Conservation (phyloP, 148 eudicot species). For the Rhododendron kiyosumense region DNA sequence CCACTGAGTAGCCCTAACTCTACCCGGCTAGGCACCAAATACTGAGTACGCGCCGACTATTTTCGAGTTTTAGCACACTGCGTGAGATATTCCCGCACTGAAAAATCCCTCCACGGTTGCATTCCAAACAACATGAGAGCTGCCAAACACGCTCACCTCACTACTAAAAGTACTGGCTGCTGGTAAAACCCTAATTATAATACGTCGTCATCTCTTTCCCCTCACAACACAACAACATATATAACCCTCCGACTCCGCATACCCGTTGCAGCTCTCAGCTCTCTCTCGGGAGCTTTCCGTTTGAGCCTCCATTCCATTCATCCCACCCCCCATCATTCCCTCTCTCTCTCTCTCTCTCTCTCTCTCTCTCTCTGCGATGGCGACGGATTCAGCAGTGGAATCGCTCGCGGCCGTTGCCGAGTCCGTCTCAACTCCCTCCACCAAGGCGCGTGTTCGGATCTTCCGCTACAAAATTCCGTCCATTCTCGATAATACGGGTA, state of each 20-base stretch:
- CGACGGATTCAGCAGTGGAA: constrained; percentile 40
- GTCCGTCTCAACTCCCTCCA: constrained; percentile 44
- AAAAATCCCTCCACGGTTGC: too few species aligned
- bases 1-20: too few species aligned
- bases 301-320: background rate
- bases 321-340: background rate
- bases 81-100: too few species aligned
- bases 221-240: background rate
- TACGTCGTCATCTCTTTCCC: background rate
- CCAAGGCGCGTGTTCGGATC: constrained; percentile 44
- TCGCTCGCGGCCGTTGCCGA: constrained; percentile 32
- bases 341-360: background rate
- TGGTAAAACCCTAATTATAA: background rate
- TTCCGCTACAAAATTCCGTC: constrained; percentile 48
- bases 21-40: too few species aligned
- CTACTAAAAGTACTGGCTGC: too few species aligned
- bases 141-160: too few species aligned
- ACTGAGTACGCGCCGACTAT: too few species aligned
- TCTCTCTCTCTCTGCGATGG: constrained; percentile 23
- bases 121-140: too few species aligned
- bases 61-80: too few species aligned
- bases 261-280: background rate
- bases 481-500: constrained; percentile 24
- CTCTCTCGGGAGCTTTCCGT: background rate
- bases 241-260: background rate